Conservation (phyloP, 257 asterid genomes). For the Scutellaria minor region DNA sequence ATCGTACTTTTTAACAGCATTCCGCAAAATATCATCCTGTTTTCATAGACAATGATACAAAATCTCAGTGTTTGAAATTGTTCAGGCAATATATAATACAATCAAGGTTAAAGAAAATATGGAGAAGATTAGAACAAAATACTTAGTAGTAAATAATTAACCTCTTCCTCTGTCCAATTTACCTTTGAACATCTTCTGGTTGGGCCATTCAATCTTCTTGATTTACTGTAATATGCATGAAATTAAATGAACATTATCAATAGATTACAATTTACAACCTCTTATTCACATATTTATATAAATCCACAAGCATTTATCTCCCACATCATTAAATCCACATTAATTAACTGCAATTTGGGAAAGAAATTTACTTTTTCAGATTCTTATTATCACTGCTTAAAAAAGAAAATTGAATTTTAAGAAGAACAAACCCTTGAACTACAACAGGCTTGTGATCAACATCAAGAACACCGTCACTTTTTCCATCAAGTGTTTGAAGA, state of each 20-base stretch:
- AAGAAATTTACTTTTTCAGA: no score
- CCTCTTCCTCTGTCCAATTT: conserved; percentile 67
- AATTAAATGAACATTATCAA: not conserved
- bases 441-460: conserved; percentile 36
- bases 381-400: no score
- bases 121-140: no score
- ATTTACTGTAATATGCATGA: conserved; percentile 1
- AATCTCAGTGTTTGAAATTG: no score
- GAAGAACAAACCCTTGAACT: conserved; percentile 34
- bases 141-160: not conserved
- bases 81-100: no score
- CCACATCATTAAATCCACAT: no score
- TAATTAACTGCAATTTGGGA: no score
- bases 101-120: no score
- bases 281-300: no score
- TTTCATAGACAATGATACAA: not conserved
- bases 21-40: conserved; percentile 49
- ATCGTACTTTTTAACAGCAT: conserved; percentile 48
- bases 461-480: conserved; percentile 22
- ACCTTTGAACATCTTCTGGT: conserved; percentile 52
- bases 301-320: no score
- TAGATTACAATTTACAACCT: not conserved
- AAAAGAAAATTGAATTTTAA: not conserved
- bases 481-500: not conserved
- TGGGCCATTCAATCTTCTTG: conserved; percentile 40